Percentiles rank a stretch among this genome's conserved stretches.
These are phyloP conservation scores for Solanum microdontum DNA, from an alignment of 257 asterid genomes.

Conservation along the genomic window DNA sequence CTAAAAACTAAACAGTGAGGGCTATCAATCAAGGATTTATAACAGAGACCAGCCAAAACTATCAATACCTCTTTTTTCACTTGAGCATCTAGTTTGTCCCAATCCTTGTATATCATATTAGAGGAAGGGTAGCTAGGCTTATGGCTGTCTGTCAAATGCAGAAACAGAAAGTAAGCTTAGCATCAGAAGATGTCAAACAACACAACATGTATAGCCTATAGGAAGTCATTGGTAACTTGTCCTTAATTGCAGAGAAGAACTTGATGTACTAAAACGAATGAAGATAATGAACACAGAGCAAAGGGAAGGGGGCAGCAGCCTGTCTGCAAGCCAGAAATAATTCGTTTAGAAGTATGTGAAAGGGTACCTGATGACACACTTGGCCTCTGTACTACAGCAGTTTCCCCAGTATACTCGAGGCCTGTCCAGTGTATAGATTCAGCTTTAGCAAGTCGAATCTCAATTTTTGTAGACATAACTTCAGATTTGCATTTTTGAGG, in stretches of 20 bases:
- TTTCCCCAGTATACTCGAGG: slow-evolving; percentile 48
- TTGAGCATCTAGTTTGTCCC: slow-evolving; percentile 93
- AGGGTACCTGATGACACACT: neutral
- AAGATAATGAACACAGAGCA: neutral
- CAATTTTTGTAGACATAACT: slow-evolving; percentile 78
- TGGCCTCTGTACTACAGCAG: slow-evolving; percentile 12
- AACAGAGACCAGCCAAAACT: neutral
- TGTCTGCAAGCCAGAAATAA: neutral
- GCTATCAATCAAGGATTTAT: neutral
- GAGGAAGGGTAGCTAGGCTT: slow-evolving; percentile 81
- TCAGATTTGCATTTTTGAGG: slow-evolving; percentile 5
- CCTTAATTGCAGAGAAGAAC: neutral
- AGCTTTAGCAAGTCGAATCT: slow-evolving; percentile 86
- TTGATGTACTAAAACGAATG: neutral
- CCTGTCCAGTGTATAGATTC: slow-evolving; percentile 62
- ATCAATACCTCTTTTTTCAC: slow-evolving; percentile 67
- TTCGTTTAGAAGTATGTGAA: neutral
- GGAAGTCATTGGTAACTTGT: neutral
- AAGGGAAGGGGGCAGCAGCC: neutral
- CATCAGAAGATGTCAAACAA: neutral
- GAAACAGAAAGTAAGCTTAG: neutral
- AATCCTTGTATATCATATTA: slow-evolving; percentile 47
- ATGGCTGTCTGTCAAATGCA: slow-evolving; percentile 30
- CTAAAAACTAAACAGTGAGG: neutral
- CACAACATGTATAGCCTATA: neutral